These are phyloP conservation scores for Vicia villosa DNA, from an alignment of 306 rosid genomes.

Conservation along the genomic window DNA sequence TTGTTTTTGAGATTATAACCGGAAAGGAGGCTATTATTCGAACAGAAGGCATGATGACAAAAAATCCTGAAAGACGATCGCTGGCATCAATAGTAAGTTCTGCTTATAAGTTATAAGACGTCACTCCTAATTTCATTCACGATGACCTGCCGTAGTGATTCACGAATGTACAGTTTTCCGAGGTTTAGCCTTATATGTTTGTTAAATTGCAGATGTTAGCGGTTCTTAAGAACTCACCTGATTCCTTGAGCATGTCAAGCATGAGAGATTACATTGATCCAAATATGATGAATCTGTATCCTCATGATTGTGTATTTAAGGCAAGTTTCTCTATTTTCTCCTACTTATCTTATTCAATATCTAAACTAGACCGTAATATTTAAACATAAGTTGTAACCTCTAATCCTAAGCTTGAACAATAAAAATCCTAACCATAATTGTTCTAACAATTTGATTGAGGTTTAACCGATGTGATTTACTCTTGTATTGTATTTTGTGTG, in stretches of 20 bases:
- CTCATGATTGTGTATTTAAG: slow-evolving; percentile 96
- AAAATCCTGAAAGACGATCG: slow-evolving; percentile 88
- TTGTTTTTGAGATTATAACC: slow-evolving; percentile 83
- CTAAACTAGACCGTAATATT: background rate
- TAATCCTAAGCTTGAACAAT: background rate
- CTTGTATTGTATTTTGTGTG: slow-evolving; percentile 9
- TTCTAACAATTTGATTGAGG: background rate
- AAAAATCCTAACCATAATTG: background rate
- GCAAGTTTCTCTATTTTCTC: slow-evolving; percentile 45
- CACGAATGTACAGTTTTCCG: slow-evolving; percentile 23
- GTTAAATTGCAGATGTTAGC: slow-evolving; percentile 78
- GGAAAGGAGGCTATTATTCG: slow-evolving; percentile 90
- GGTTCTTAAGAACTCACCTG: slow-evolving; percentile 76
- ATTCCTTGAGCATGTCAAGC: slow-evolving; percentile 79
- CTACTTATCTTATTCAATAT: background rate
- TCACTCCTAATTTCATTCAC: background rate
- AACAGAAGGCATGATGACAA: slow-evolving; percentile 64
- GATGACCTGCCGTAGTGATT: background rate
- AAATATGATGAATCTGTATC: slow-evolving; percentile 90
- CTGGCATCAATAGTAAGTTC: slow-evolving; percentile 87
- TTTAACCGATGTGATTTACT: background rate
- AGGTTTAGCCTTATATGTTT: slow-evolving; percentile 28
- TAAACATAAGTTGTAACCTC: background rate
- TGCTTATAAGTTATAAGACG: slow-evolving; percentile 1
- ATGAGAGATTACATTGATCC: slow-evolving; percentile 79